Percentiles rank a stretch among this genome's conserved stretches.
Evolutionary conservation across 768 basidiomycete genomes (phyloP).

Genomic region (Paxillus involutus): DNA sequence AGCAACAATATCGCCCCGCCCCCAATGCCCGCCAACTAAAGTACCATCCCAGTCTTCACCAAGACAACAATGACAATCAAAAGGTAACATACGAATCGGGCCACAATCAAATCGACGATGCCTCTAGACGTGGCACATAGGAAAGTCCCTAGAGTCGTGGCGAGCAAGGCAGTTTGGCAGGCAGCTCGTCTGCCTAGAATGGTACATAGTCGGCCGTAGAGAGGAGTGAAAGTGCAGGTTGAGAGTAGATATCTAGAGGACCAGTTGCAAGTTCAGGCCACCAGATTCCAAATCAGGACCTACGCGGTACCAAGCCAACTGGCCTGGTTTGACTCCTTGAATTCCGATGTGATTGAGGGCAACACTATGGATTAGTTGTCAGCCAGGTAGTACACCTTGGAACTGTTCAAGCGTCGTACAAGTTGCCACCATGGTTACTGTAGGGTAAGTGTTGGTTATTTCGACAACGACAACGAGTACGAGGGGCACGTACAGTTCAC

Average conservation of each 20-base stretch:
- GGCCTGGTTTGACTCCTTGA: slow-evolving; percentile 27
- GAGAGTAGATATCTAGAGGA: slow-evolving; percentile 14
- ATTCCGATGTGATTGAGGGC: background rate
- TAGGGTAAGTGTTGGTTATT: background rate
- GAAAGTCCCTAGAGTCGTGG: slow-evolving; percentile 9
- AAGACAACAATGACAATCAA: background rate
- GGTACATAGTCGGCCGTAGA: slow-evolving; percentile 17
- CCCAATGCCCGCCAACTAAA: slow-evolving; percentile 21
- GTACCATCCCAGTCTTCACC: background rate
- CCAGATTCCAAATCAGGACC: background rate
- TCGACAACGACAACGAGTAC: background rate
- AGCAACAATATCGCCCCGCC: slow-evolving; percentile 21
- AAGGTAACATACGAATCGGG: slow-evolving; percentile 11
- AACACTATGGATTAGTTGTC: background rate
- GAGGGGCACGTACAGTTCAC: slow-evolving; percentile 10
- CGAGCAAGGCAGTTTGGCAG: slow-evolving; percentile 12
- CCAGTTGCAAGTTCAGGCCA: background rate
- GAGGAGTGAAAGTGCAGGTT: slow-evolving; percentile 15
- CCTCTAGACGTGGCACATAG: slow-evolving; percentile 8
- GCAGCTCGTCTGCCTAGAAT: slow-evolving; percentile 13
- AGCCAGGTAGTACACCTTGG: background rate
- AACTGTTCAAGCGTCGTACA: slow-evolving; percentile 1
- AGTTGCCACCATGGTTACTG: slow-evolving; percentile 27
- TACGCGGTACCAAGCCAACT: slow-evolving; percentile 29
- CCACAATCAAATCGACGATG: slow-evolving; percentile 11